Conservation (phyloP, 2,329 filamentous ascomycete species). For the Herpomyces periplanetae region DNA sequence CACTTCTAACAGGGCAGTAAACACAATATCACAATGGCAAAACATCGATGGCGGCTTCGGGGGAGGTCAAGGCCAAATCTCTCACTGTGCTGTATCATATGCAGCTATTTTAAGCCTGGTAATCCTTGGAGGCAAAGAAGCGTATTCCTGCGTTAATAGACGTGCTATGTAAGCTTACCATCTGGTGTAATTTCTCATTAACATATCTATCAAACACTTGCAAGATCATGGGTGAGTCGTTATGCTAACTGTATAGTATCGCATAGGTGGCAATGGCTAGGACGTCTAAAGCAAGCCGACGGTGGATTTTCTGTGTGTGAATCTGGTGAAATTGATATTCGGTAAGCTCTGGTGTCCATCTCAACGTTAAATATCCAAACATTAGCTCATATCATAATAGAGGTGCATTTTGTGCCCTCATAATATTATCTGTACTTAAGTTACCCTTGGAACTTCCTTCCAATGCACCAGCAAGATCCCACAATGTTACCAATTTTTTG, state of each 20-base stretch:
- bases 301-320: conserved; percentile 64
- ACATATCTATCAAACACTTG: background rate
- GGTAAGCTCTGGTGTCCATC: conserved; percentile 13
- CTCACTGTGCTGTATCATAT: conserved; percentile 64
- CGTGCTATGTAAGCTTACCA: conserved; percentile 18
- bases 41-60: conserved; percentile 55
- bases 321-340: conserved; percentile 66
- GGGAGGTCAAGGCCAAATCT: conserved; percentile 59
- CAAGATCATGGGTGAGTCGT: conserved; percentile 2
- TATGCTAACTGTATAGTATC: conserved; percentile 5
- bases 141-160: conserved; percentile 36
- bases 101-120: conserved; percentile 38
- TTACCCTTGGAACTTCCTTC: conserved; percentile 38
- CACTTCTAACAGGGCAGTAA: conserved; percentile 14
- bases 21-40: conserved; percentile 42
- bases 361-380: conserved; percentile 2
- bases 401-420: conserved; percentile 64
- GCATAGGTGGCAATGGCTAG: conserved; percentile 45
- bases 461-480: conserved; percentile 23
- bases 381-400: conserved; percentile 10
- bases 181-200: background rate
- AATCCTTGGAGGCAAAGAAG: conserved; percentile 31
- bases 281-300: conserved; percentile 39
- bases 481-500: conserved; percentile 23
- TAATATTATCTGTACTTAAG: conserved; percentile 42